phyloP scores from a whole-genome alignment of 2,329 filamentous ascomycete genomes.

The Dothideomycetes sp. region DNA sequence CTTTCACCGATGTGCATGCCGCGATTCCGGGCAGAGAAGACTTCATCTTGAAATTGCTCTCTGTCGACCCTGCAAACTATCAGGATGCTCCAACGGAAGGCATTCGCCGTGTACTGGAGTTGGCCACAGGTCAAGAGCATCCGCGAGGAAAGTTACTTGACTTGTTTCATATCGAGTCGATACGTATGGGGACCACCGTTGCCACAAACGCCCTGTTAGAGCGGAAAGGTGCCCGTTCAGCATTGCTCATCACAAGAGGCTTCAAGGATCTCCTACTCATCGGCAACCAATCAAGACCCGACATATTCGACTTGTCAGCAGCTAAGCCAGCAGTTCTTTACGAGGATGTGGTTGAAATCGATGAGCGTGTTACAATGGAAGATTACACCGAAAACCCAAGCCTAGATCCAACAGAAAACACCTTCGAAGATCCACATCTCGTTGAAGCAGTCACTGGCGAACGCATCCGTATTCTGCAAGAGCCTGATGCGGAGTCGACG shows the following conservation, averaged over 20 bases:
- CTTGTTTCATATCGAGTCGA: slow-evolving; percentile 17
- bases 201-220: slow-evolving; percentile 26
- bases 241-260: slow-evolving; percentile 23
- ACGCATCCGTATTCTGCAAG: slow-evolving; percentile 21
- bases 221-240: slow-evolving; percentile 24
- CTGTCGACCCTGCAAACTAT: slow-evolving; percentile 24
- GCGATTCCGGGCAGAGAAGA: slow-evolving; percentile 15
- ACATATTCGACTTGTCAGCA: slow-evolving; percentile 23
- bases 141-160: slow-evolving; percentile 17
- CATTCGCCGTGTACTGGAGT: slow-evolving; percentile 21
- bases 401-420: slow-evolving; percentile 20
- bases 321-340: slow-evolving; percentile 19
- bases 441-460: slow-evolving; percentile 23
- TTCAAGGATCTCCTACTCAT: slow-evolving; percentile 25
- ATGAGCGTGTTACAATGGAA: slow-evolving; percentile 26
- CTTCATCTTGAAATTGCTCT: slow-evolving; percentile 25
- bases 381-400: slow-evolving; percentile 24
- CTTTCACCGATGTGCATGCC: slow-evolving; percentile 11
- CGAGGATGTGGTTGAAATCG: slow-evolving; percentile 18
- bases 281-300: slow-evolving; percentile 26
- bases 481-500: slow-evolving; percentile 16
- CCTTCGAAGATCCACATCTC: slow-evolving; percentile 13
- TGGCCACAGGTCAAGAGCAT: slow-evolving; percentile 16
- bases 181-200: slow-evolving; percentile 25
- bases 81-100: slow-evolving; percentile 25